phyloP scores from a whole-genome alignment of 768 basidiomycete species.

The Podaxis pistillaris region DNA sequence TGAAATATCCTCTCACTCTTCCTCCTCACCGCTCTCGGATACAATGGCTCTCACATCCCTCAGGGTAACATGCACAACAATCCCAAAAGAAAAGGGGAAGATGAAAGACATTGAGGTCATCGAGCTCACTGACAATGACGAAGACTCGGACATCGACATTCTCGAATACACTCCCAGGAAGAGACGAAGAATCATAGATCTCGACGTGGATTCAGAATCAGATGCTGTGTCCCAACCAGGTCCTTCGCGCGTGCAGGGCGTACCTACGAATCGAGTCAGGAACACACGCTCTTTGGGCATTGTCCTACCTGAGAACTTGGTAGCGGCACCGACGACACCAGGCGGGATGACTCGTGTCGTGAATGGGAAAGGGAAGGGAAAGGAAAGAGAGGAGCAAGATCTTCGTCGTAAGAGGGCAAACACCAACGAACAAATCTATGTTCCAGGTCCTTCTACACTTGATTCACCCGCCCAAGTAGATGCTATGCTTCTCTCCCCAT shows the following conservation, averaged over 20 bases:
- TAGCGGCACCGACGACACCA: neutral
- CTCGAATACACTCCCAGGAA: neutral
- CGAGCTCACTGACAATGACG: constrained; percentile 12
- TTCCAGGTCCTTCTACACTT: neutral
- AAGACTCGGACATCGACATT: neutral
- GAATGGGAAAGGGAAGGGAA: neutral
- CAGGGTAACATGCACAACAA: neutral
- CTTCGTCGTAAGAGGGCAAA: too few relatives aligned
- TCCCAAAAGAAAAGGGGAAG: constrained; percentile 14
- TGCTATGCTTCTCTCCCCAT: neutral
- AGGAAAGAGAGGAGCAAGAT: neutral
- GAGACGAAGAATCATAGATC: neutral
- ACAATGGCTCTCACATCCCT: neutral
- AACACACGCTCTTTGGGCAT: neutral
- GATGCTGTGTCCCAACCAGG: neutral
- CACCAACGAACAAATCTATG: neutral
- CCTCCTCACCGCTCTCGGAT: neutral
- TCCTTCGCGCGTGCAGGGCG: neutral
- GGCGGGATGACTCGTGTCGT: neutral
- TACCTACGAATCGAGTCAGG: neutral
- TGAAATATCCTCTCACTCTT: neutral
- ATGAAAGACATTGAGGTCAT: constrained; percentile 10
- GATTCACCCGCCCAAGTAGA: neutral
- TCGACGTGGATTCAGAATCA: neutral
- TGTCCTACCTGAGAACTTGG: neutral